Conservation (phyloP, 225 moss, liverwort and hornwort species). For the Pseudoscleropodium purum region DNA sequence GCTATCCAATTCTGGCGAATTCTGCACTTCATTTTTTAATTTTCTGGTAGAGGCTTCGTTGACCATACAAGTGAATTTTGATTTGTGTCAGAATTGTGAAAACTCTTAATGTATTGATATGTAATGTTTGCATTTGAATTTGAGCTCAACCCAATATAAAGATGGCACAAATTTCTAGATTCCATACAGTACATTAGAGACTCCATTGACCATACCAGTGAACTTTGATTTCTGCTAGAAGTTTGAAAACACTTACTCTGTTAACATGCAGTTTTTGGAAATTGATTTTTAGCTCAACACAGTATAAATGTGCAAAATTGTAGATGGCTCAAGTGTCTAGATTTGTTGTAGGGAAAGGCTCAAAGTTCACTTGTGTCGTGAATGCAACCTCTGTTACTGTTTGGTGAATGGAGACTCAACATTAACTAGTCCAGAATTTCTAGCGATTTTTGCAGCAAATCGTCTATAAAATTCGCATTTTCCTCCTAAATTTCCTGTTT, state of each 20-base stretch:
- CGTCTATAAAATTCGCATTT: not conserved
- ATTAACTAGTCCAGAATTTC: not conserved
- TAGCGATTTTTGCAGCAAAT: not conserved
- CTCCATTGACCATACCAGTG: not conserved
- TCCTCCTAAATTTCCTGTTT: not conserved
- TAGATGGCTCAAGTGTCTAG: not conserved
- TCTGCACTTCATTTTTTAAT: not conserved
- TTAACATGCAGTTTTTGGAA: not conserved
- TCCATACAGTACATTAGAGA: not conserved
- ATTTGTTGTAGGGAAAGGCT: not conserved
- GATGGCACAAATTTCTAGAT: not conserved
- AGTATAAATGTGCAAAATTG: not conserved
- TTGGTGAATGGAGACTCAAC: too few relatives aligned
- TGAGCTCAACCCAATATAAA: too few relatives aligned
- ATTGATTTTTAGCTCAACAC: too few relatives aligned
- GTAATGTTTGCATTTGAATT: not conserved
- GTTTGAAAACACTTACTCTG: not conserved
- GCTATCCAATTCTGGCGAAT: not conserved
- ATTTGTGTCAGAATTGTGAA: not conserved
- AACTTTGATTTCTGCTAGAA: not conserved
- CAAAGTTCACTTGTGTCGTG: not conserved
- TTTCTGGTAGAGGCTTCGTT: not conserved
- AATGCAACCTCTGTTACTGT: not conserved
- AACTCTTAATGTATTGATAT: not conserved
- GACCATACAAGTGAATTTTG: not conserved